A percentile compares a stretch with the other conserved stretches of the same genome.
Evolutionary conservation across 306 rosid genomes (phyloP).

Genomic region (Glycine latifolia): DNA sequence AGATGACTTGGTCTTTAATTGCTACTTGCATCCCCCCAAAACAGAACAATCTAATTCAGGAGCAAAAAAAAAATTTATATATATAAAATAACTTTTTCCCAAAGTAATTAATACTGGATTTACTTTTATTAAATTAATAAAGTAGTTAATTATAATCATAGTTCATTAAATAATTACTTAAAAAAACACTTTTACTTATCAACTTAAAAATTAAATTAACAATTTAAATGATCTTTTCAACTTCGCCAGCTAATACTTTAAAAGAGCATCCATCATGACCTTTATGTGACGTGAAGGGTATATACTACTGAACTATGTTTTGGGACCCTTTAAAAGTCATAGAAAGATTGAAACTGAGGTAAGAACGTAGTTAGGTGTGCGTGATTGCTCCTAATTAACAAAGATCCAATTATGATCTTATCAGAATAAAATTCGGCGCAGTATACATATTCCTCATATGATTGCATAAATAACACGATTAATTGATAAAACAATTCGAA

Average conservation of each 20-base stretch:
- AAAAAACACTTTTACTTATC: not conserved
- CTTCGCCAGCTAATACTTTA: not conserved
- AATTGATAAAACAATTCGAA: not conserved
- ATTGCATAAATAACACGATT: not conserved
- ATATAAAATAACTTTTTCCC: no score
- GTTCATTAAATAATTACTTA: not conserved
- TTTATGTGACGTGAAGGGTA: constrained; percentile 35
- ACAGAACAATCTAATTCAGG: no score
- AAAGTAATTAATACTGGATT: not conserved
- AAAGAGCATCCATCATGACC: not conserved
- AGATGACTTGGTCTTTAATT: not conserved
- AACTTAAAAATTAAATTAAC: not conserved
- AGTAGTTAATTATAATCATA: not conserved
- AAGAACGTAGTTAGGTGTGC: not conserved
- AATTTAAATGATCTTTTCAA: not conserved
- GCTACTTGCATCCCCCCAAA: no score
- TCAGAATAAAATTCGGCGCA: constrained; percentile 21
- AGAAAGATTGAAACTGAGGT: not conserved
- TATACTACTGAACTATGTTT: not conserved
- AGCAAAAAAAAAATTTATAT: no score
- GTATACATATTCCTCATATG: not conserved
- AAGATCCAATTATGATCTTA: constrained; percentile 7
- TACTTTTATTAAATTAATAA: not conserved
- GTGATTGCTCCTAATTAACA: constrained; percentile 7
- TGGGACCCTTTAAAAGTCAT: constrained; percentile 39